A percentile compares a stretch with the other conserved stretches of the same genome.
Evolutionary conservation across 2,329 filamentous ascomycete species (phyloP).

Genomic region (Aspergillus hiratsukae): DNA sequence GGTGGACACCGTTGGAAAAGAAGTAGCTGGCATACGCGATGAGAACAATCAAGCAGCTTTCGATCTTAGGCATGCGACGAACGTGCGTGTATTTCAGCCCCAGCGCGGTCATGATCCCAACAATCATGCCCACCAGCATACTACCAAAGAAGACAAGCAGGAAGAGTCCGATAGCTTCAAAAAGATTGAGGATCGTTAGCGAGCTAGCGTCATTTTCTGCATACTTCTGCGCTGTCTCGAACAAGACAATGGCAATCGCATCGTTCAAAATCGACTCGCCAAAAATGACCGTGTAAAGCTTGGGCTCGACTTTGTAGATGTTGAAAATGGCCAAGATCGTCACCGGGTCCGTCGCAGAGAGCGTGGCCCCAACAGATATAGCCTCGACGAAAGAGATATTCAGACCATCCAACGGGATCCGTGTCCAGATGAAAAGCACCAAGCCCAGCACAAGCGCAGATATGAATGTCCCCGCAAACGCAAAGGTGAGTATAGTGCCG

Average conservation of each 20-base stretch:
- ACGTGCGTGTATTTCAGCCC: slow-evolving; percentile 93
- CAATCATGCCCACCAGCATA: slow-evolving; percentile 78
- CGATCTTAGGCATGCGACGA: slow-evolving; percentile 87
- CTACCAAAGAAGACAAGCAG: slow-evolving; percentile 94
- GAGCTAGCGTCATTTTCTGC: slow-evolving; percentile 65
- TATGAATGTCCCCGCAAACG: slow-evolving; percentile 94
- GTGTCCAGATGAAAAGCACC: slow-evolving; percentile 83
- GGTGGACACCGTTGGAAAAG: slow-evolving; percentile 90
- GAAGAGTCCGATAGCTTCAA: slow-evolving; percentile 92
- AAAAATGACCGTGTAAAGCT: slow-evolving; percentile 97
- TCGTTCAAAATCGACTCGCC: slow-evolving; percentile 98
- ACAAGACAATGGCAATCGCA: slow-evolving; percentile 96
- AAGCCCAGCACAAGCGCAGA: slow-evolving; percentile 91
- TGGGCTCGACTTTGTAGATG: slow-evolving; percentile 97
- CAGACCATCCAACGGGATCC: slow-evolving; percentile 78
- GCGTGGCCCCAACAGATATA: slow-evolving; percentile 90
- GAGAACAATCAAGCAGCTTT: slow-evolving; percentile 88
- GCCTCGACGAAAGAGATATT: slow-evolving; percentile 90
- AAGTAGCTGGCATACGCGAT: slow-evolving; percentile 97
- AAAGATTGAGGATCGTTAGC: slow-evolving; percentile 73
- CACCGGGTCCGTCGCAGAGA: slow-evolving; percentile 94
- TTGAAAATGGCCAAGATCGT: slow-evolving; percentile 99
- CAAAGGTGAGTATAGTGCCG: slow-evolving; percentile 93
- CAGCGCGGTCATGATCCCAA: slow-evolving; percentile 82
- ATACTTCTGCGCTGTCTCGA: slow-evolving; percentile 94